Conservation (phyloP, 139 green algal species). For the Coelastrella sp. region DNA sequence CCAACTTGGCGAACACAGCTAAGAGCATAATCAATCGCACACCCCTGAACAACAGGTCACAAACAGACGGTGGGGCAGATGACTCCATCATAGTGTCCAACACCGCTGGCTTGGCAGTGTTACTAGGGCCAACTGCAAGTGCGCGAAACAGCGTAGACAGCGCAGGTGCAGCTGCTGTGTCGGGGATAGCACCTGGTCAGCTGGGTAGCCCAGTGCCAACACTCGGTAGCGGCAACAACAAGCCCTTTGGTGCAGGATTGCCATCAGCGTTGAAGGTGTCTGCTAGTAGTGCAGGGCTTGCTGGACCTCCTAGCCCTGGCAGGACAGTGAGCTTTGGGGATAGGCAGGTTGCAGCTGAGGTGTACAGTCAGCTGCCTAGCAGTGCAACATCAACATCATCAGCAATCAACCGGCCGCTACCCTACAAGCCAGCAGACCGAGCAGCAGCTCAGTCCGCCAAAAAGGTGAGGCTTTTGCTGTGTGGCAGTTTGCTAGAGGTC, state of each 20-base stretch:
- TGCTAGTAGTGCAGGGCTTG: neutral
- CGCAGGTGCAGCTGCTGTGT: neutral
- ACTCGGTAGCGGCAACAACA: neutral
- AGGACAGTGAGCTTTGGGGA: constrained; percentile 19
- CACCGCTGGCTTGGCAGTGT: constrained; percentile 11
- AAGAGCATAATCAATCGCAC: constrained; percentile 40
- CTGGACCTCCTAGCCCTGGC: neutral
- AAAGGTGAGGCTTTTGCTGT: neutral
- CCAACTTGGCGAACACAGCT: neutral
- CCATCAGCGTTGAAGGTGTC: neutral
- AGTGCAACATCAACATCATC: constrained; percentile 22
- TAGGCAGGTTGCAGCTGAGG: neutral
- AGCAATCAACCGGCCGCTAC: constrained; percentile 27
- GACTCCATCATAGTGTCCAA: constrained; percentile 42
- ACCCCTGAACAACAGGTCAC: neutral
- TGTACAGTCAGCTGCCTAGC: constrained; percentile 14
- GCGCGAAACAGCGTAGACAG: neutral
- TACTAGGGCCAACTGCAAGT: neutral
- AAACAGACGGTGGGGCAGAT: neutral
- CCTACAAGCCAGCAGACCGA: constrained; percentile 6
- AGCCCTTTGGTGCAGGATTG: neutral
- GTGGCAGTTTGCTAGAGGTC: too few species aligned
- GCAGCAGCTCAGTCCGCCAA: neutral
- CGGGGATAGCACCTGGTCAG: constrained; percentile 3
- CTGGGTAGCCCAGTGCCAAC: neutral